phyloP scores from a whole-genome alignment of 768 basidiomycete species.

The Chlorophyllum brunneum region DNA sequence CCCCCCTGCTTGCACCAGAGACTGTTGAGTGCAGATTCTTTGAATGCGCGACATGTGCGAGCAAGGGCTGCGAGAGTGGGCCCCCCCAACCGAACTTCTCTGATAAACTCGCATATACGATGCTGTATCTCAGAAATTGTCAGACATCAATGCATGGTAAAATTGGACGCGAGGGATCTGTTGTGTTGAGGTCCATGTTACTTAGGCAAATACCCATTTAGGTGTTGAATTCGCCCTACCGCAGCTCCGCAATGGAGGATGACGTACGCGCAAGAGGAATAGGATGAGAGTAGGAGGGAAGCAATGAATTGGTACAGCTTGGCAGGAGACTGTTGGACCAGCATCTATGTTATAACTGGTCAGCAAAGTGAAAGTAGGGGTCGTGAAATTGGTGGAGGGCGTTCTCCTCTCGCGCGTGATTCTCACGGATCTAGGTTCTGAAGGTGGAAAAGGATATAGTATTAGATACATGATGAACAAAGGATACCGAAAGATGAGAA shows the following conservation, averaged over 20 bases:
- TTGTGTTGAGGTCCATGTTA: too few species aligned
- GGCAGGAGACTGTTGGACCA: too few species aligned
- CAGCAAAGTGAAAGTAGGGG: too few species aligned
- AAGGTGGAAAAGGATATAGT: neutral
- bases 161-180: too few species aligned
- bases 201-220: too few species aligned
- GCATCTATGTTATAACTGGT: too few species aligned
- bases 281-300: too few species aligned
- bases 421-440: neutral
- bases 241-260: too few species aligned
- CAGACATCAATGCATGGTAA: neutral
- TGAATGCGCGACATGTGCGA: neutral
- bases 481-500: slow-evolving; percentile 16
- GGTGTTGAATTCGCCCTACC: too few species aligned
- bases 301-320: too few species aligned
- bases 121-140: neutral
- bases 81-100: neutral
- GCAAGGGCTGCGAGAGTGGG: neutral
- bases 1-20: neutral
- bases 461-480: slow-evolving; percentile 6
- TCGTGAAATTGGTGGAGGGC: too few species aligned
- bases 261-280: too few species aligned
- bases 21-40: neutral
- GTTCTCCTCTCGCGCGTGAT: neutral
- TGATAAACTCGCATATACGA: neutral